Conservation (phyloP, 2,329 filamentous ascomycete species). For the Mycosphaerelloides madeirae region DNA sequence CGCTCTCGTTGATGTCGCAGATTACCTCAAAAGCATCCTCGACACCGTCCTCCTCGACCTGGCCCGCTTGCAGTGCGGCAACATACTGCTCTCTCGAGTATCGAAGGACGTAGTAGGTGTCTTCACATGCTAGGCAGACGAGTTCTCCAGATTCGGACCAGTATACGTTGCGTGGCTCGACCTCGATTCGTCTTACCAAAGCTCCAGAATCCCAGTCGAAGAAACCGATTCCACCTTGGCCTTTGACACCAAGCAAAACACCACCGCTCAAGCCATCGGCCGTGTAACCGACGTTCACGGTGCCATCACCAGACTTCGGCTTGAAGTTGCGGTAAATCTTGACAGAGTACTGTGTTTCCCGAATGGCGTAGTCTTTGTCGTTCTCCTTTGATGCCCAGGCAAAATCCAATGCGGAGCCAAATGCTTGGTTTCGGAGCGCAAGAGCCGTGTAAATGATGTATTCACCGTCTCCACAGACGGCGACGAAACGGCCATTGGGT, state of each 20-base stretch:
- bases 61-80: slow-evolving; percentile 73
- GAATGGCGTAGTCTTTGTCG: slow-evolving; percentile 96
- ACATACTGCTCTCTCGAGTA: slow-evolving; percentile 87
- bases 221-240: slow-evolving; percentile 89
- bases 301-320: slow-evolving; percentile 70
- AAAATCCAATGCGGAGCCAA: slow-evolving; percentile 92
- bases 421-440: slow-evolving; percentile 95
- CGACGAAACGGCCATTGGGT: slow-evolving; percentile 88
- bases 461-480: slow-evolving; percentile 90
- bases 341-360: slow-evolving; percentile 87
- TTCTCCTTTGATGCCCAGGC: slow-evolving; percentile 96
- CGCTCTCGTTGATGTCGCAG: slow-evolving; percentile 89
- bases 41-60: slow-evolving; percentile 85
- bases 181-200: slow-evolving; percentile 87
- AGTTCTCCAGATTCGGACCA: slow-evolving; percentile 97
- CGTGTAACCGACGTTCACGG: slow-evolving; percentile 86
- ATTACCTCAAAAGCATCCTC: slow-evolving; percentile 95
- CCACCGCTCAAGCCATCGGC: slow-evolving; percentile 88
- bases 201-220: slow-evolving; percentile 93
- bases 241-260: slow-evolving; percentile 86
- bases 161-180: slow-evolving; percentile 69
- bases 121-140: slow-evolving; percentile 86
- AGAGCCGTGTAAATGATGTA: slow-evolving; percentile 98
- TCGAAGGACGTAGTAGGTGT: slow-evolving; percentile 88
- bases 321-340: slow-evolving; percentile 98